These are phyloP conservation scores for Begonia peltatifolia DNA, from an alignment of 306 rosid genomes.

Conservation along the genomic window DNA sequence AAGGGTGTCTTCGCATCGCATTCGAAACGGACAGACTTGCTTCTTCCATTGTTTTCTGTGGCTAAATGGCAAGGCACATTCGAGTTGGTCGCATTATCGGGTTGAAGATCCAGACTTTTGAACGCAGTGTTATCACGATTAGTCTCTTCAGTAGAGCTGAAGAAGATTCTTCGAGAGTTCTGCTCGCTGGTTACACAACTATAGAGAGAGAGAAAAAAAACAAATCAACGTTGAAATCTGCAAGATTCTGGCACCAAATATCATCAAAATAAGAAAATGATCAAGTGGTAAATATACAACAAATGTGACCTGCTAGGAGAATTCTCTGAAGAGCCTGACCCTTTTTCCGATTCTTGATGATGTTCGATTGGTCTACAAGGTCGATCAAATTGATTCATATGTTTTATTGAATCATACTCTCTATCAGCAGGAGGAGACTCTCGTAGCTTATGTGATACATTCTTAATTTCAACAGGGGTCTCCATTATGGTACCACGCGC, in stretches of 20 bases:
- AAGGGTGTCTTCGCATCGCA: slow-evolving; percentile 33
- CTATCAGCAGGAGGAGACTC: slow-evolving; percentile 28
- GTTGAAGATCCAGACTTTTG: too few relatives aligned
- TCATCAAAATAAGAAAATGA: too few relatives aligned
- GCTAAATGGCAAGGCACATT: slow-evolving; percentile 26
- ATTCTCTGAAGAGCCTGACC: slow-evolving; percentile 24
- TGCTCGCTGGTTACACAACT: slow-evolving; percentile 23
- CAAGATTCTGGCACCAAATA: too few relatives aligned
- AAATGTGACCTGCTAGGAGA: slow-evolving; percentile 65
- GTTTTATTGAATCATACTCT: slow-evolving; percentile 37
- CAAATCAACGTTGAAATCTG: neutral
- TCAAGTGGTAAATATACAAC: neutral
- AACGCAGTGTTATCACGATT: too few relatives aligned
- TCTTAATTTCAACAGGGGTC: slow-evolving; percentile 64
- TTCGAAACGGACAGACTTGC: slow-evolving; percentile 71
- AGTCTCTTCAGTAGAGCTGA: slow-evolving; percentile 11
- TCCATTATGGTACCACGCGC: slow-evolving; percentile 66
- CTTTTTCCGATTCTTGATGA: slow-evolving; percentile 27
- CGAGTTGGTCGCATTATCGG: neutral
- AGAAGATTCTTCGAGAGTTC: slow-evolving; percentile 1
- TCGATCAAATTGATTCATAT: slow-evolving; percentile 28
- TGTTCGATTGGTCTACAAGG: slow-evolving; percentile 33
- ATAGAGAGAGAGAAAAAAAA: neutral
- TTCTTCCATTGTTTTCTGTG: slow-evolving; percentile 24
- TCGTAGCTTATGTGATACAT: slow-evolving; percentile 36